A percentile compares a stretch with the other conserved stretches of the same genome.
phyloP scores from a whole-genome alignment of 2,329 filamentous ascomycete species.

The Hypoxylon sp. region DNA sequence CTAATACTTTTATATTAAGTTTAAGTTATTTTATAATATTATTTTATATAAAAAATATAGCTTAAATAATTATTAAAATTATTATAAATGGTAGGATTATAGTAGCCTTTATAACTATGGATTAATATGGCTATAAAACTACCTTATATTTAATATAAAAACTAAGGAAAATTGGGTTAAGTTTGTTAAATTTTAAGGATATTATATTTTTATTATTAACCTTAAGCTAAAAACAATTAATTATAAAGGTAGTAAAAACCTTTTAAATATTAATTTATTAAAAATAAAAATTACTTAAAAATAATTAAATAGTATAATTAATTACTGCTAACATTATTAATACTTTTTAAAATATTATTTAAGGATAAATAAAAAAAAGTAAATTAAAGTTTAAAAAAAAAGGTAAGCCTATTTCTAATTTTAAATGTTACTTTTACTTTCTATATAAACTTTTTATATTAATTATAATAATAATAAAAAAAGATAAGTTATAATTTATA shows the following conservation, averaged over 20 bases:
- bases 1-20: too few relatives aligned
- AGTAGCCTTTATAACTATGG: too few relatives aligned
- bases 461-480: not conserved
- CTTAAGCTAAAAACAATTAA: not conserved
- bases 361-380: not conserved
- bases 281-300: too few relatives aligned
- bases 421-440: not conserved
- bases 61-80: too few relatives aligned
- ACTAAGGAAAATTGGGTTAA: too few relatives aligned
- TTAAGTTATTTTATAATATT: too few relatives aligned
- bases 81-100: too few relatives aligned
- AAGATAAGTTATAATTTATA: not conserved
- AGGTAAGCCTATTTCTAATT: not conserved
- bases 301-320: conserved; percentile 1
- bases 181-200: conserved; percentile 1
- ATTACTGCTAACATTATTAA: not conserved
- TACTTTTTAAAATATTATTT: conserved; percentile 3
- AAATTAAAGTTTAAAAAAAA: not conserved
- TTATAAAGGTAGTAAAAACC: not conserved
- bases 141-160: too few relatives aligned
- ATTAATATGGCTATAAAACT: too few relatives aligned
- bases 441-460: not conserved
- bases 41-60: too few relatives aligned
- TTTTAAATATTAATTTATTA: conserved; percentile 2
- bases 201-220: not conserved